Base-by-base conservation (phyloP, 371 early-diverging fungal species). In the Mortierella polycephala region DNA sequence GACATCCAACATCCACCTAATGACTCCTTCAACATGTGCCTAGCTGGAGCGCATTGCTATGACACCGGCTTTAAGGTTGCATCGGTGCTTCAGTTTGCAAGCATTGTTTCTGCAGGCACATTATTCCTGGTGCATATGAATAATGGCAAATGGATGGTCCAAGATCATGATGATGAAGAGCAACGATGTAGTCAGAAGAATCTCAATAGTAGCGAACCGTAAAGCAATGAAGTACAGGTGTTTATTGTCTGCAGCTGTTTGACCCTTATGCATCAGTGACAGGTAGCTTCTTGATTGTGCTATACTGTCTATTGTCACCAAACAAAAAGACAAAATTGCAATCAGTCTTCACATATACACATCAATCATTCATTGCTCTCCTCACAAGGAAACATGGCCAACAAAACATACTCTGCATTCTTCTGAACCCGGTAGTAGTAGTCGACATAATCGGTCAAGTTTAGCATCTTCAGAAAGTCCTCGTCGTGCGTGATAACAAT, bases 401-500 rank as follows among this genome's bases (percentile, higher is more conserved):
- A 11, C 3, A n/a, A 30, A n/a, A 76, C 71, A 46, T 68, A 71
- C 77, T 76, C 77, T 21, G 73, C 85, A 68, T 95, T 89, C 82
- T 97, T 97, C 59, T 84, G 84, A 5, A 98, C 91, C 13, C 93
- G 86, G 75, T 90, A 96, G 74, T 95, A 98, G 58, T 90, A 87
- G 50, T 96, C 97, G 5, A 93, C 90, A 58, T 90, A 91, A 60
- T 95, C 92, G 6, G 88, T 82, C 60, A 90, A 85, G 20, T 94
- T 94, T 37, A 99, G 67, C 66, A 91, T 82, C 59, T 93, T 88
- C 70, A 99, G 89, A 86, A 99, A 99, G 39, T 94, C 93, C 79
- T 99, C 99, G 84, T 99, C 99, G 81, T 99, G 99, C 13, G 99
- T 99, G 70, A 99, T 99, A 42, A 99, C 88, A 46, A 99, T 91